These are phyloP conservation scores for Rhypophila decipiens DNA, from an alignment of 495 filamentous ascomycete species.

Conservation along the genomic window DNA sequence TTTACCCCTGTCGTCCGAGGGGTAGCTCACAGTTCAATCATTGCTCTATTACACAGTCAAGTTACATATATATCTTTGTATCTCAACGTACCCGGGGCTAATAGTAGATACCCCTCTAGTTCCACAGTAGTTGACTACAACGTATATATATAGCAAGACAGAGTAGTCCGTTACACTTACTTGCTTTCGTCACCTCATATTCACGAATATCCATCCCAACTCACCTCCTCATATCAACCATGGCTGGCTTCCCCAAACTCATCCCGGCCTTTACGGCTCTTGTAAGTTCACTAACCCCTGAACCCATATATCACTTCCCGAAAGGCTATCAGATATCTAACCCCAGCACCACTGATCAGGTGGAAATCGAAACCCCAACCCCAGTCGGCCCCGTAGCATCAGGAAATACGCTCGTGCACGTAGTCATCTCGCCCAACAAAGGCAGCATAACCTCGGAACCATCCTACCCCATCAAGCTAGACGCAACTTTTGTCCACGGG, in stretches of 20 bases:
- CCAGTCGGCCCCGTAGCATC: slow-evolving; percentile 18
- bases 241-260: slow-evolving; percentile 38
- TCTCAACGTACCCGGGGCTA: too few relatives aligned
- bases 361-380: slow-evolving; percentile 24
- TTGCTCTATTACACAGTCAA: too few relatives aligned
- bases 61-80: too few relatives aligned
- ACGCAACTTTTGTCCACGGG: slow-evolving; percentile 46
- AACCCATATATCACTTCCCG: background rate
- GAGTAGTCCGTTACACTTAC: background rate
- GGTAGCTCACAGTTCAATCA: too few relatives aligned
- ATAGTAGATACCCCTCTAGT: too few relatives aligned
- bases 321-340: background rate
- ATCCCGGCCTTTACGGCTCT: slow-evolving; percentile 38
- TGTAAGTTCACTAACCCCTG: slow-evolving; percentile 16
- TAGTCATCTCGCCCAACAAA: slow-evolving; percentile 20
- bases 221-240: slow-evolving; percentile 9
- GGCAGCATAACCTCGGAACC: slow-evolving; percentile 25
- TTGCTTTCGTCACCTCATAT: background rate
- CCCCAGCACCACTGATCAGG: slow-evolving; percentile 10
- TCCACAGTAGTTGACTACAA: too few relatives aligned
- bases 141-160: too few relatives aligned
- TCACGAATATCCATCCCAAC: background rate
- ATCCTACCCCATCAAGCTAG: slow-evolving; percentile 31
- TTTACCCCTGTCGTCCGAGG: too few relatives aligned
- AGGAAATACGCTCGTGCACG: slow-evolving; percentile 23